Evolutionary conservation across 2,329 filamentous ascomycete genomes (phyloP).

Genomic region (Penicillium sumatraense): DNA sequence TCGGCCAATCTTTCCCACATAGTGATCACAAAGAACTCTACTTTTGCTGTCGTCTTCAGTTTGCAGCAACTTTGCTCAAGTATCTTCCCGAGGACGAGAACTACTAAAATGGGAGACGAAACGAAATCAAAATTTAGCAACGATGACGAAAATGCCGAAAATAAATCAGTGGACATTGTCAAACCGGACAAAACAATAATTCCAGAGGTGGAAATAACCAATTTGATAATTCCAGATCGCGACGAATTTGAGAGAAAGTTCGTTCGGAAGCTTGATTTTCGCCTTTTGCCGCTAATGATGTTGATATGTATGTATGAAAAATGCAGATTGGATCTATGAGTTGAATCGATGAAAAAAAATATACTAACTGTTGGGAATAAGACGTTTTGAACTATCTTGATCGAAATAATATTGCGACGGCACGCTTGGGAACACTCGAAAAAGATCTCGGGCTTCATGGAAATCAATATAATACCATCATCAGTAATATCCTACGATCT

Average conservation of each 20-base stretch:
- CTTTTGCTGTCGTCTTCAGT: no score
- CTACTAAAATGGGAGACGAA: not conserved
- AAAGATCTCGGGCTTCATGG: constrained; percentile 21
- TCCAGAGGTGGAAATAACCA: not conserved
- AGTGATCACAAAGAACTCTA: no score
- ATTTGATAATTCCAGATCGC: not conserved
- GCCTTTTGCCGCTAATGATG: constrained; percentile 12
- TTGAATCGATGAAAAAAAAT: not conserved
- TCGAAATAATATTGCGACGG: constrained; percentile 16
- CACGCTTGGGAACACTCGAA: constrained; percentile 36
- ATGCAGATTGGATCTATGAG: not conserved
- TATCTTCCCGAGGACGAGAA: not conserved
- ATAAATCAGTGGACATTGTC: not conserved
- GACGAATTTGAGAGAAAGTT: constrained; percentile 8
- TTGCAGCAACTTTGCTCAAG: not conserved
- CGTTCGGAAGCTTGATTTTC: constrained; percentile 8
- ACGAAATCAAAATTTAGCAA: not conserved
- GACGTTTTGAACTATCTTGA: constrained; percentile 16
- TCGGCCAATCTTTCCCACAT: not conserved
- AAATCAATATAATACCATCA: constrained; percentile 18
- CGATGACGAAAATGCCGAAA: not conserved
- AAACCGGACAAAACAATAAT: not conserved
- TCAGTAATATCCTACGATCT: not conserved
- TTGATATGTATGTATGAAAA: constrained; percentile 9
- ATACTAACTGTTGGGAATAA: not conserved